Evolutionary conservation across 1,139 yeast species (phyloP), one percentile per base, ranked within the genome.

Genomic region (Yamadazyma buinensis): DNA sequence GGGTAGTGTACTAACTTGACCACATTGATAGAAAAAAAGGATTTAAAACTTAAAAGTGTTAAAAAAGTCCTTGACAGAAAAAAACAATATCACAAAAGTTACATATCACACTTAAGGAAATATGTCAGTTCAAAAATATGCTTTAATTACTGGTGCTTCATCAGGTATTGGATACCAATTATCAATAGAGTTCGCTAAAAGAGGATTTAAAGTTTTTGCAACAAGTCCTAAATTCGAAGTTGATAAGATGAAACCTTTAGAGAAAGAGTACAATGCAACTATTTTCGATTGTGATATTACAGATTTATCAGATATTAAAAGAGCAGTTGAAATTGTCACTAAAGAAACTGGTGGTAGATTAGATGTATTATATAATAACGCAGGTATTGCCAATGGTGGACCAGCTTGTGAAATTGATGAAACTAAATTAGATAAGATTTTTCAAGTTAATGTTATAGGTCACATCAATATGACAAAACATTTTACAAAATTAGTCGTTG

Each of bases 81-180:
- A n/a, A n/a, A n/a, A n/a, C n/a, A n/a, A n/a, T n/a, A n/a, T n/a
- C n/a, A n/a, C n/a, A n/a, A n/a, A n/a, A n/a, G n/a, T n/a, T n/a
- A n/a, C n/a, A n/a, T n/a, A n/a, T n/a, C n/a, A n/a, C n/a, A n/a
- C n/a, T n/a, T n/a, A n/a, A n/a, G n/a, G n/a, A n/a, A n/a, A n/a
- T n/a, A 17, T 19, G n/a, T 7, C 15, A 5, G 8, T 33, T 15
- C 41, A 35, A 28, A 46, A 46, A 26, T 45, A 43, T 46, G 72
- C 71, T 10, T 51, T 66, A 6, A 48, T 66, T 19, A 55, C 67
- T 1, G 72, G 72, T 3, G 69, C 70, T 3, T 60, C 69, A 3
- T 55, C 65, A 3, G 72, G 72, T 4, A 66, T 65, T 36, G 72
- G 72, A 3, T 59, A 51, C 36, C 53, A 55, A 14, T 31, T 64